Evolutionary conservation across 1,284 basidiomycete species (phyloP).

Genomic region (Omphalotus olearius): DNA sequence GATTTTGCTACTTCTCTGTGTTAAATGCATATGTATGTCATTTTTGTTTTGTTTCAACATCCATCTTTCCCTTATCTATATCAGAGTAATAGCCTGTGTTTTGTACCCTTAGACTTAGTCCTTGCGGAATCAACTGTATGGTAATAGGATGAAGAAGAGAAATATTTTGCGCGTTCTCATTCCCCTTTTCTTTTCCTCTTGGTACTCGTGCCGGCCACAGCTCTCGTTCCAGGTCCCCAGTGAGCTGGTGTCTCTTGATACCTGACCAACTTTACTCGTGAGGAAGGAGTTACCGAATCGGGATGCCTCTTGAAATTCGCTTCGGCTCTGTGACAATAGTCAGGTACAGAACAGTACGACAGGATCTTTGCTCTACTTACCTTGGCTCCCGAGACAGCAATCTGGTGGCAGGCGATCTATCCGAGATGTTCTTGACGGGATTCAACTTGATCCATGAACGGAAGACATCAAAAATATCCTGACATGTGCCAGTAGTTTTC

Average conservation of each 20-base stretch:
- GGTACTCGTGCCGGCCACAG: slow-evolving; percentile 46
- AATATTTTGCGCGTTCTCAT: neutral
- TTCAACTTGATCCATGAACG: slow-evolving; percentile 79
- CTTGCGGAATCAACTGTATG: slow-evolving; percentile 12
- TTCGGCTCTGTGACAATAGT: slow-evolving; percentile 40
- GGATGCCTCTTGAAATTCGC: slow-evolving; percentile 77
- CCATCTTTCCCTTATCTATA: slow-evolving; percentile 10
- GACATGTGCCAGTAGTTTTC: slow-evolving; percentile 81
- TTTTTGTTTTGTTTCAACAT: slow-evolving; percentile 6
- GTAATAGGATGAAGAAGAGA: neutral
- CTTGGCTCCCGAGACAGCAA: slow-evolving; percentile 64
- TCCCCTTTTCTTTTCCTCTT: slow-evolving; percentile 29
- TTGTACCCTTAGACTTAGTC: slow-evolving; percentile 7
- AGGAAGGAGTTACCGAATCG: slow-evolving; percentile 51
- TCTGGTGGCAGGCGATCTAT: slow-evolving; percentile 61
- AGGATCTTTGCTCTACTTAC: slow-evolving; percentile 36
- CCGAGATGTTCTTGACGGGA: slow-evolving; percentile 81
- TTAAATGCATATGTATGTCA: slow-evolving; percentile 5
- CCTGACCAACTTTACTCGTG: slow-evolving; percentile 74
- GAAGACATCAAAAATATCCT: slow-evolving; percentile 79
- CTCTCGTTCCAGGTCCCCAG: slow-evolving; percentile 86
- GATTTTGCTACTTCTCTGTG: neutral
- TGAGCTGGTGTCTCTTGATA: slow-evolving; percentile 93
- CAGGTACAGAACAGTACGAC: slow-evolving; percentile 3
- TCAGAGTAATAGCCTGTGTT: neutral